Evolutionary conservation across 2,329 filamentous ascomycete species (phyloP).

Genomic region (Bipolaris oryzae): DNA sequence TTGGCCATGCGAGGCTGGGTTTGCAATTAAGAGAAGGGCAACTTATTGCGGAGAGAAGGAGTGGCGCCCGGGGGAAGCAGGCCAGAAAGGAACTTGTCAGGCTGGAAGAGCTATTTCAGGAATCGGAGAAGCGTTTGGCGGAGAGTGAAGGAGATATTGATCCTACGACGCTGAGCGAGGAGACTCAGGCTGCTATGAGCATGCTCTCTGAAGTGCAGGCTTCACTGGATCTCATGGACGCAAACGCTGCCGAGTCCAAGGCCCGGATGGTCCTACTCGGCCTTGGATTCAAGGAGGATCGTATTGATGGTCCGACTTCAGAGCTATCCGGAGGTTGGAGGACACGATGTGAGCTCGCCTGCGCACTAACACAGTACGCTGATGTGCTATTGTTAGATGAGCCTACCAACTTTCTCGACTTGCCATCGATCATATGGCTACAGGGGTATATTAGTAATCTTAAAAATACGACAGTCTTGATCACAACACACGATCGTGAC

Average conservation of each 20-base stretch:
- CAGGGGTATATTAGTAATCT: constrained; percentile 70
- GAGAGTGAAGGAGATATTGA: constrained; percentile 64
- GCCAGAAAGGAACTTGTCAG: constrained; percentile 76
- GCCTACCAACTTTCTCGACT: constrained; percentile 84
- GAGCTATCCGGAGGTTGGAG: constrained; percentile 72
- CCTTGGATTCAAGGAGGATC: constrained; percentile 71
- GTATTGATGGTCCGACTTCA: constrained; percentile 64
- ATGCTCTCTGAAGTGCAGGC: constrained; percentile 72
- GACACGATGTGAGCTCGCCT: constrained; percentile 53
- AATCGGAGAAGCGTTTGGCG: constrained; percentile 58
- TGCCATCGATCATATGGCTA: constrained; percentile 84
- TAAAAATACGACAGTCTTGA: constrained; percentile 68
- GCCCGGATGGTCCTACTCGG: constrained; percentile 68
- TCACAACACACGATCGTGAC: constrained; percentile 84
- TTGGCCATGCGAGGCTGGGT: constrained; percentile 67
- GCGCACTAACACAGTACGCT: constrained; percentile 70
- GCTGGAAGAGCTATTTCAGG: constrained; percentile 69
- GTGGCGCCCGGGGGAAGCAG: constrained; percentile 74
- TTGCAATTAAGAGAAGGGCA: constrained; percentile 70
- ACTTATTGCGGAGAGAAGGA: constrained; percentile 75
- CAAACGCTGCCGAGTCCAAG: constrained; percentile 68
- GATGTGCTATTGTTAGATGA: constrained; percentile 85
- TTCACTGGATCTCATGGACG: constrained; percentile 65
- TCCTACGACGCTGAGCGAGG: constrained; percentile 62
- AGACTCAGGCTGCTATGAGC: constrained; percentile 72